These are phyloP conservation scores for Pythium plurisporium DNA, from an alignment of 352 stramenopile genomes.

Conservation along the genomic window DNA sequence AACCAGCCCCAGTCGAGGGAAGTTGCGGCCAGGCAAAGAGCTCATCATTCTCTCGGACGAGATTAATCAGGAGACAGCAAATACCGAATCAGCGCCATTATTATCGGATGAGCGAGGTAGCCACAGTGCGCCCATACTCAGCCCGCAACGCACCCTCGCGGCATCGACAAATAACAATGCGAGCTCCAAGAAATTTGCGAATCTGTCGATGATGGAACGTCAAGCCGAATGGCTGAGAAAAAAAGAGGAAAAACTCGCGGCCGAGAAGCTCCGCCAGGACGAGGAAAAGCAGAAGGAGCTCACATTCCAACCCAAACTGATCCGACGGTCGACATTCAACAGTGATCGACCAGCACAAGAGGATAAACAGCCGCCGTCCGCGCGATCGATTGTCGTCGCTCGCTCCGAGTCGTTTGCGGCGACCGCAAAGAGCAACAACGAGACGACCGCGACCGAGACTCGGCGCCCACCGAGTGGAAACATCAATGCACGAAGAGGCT, in stretches of 20 bases:
- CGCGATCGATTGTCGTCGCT: slow-evolving; percentile 3
- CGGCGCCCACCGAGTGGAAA: slow-evolving; percentile 25
- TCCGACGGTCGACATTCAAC: slow-evolving; percentile 55
- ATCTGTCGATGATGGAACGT: slow-evolving; percentile 73
- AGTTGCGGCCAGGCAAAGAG: slow-evolving; percentile 72
- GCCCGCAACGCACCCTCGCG: background rate
- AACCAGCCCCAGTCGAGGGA: slow-evolving; percentile 64
- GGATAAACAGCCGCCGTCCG: slow-evolving; percentile 10
- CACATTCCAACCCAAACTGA: slow-evolving; percentile 80
- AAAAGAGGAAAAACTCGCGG: slow-evolving; percentile 74
- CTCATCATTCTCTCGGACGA: slow-evolving; percentile 66
- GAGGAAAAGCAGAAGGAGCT: slow-evolving; percentile 76
- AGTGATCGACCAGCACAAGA: slow-evolving; percentile 33
- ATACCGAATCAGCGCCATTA: slow-evolving; percentile 15
- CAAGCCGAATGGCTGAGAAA: slow-evolving; percentile 75
- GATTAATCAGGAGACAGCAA: slow-evolving; percentile 14
- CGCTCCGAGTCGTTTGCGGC: slow-evolving; percentile 14
- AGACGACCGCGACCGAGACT: slow-evolving; percentile 8
- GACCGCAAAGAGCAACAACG: background rate
- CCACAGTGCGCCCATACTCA: background rate
- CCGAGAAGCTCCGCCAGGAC: slow-evolving; percentile 52
- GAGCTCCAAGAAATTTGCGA: slow-evolving; percentile 45
- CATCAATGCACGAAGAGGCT: slow-evolving; percentile 25
- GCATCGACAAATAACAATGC: background rate
- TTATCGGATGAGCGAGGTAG: slow-evolving; percentile 22